Evolutionary conservation across 176 grass and related monocot species (phyloP).

Genomic region (Avena atlantica): DNA sequence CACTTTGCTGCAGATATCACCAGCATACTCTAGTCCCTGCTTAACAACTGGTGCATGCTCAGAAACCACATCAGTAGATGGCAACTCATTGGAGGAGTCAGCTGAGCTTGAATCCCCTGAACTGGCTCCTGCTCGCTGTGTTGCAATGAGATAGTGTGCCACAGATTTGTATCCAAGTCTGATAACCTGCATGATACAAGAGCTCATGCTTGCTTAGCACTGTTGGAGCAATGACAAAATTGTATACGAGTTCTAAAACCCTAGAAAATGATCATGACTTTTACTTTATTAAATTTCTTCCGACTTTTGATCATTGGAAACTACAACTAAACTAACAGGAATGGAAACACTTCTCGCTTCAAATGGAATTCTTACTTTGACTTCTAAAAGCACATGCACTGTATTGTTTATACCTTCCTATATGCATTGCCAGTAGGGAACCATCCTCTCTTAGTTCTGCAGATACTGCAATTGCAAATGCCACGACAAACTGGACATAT

Average conservation of each 20-base stretch:
- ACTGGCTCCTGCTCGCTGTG: constrained; percentile 41
- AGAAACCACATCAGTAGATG: constrained; percentile 28
- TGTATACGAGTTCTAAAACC: not conserved
- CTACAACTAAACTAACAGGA: constrained; percentile 7
- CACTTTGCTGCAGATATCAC: constrained; percentile 40
- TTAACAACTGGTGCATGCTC: constrained; percentile 33
- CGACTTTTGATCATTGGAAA: not conserved
- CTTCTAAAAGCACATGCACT: not conserved
- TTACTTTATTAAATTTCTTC: not conserved
- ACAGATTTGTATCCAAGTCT: constrained; percentile 86
- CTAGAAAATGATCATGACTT: constrained; percentile 3
- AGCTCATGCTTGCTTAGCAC: not conserved
- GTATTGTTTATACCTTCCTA: constrained; percentile 62
- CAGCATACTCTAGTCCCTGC: constrained; percentile 22
- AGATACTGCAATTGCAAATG: constrained; percentile 95
- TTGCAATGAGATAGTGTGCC: constrained; percentile 88
- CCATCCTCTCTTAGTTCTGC: constrained; percentile 96
- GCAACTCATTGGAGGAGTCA: constrained; percentile 38
- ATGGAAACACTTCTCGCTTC: not conserved
- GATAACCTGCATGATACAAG: constrained; percentile 50
- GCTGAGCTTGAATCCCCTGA: constrained; percentile 38
- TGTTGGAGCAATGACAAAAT: not conserved
- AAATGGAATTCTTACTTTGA: not conserved
- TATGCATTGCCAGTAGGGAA: constrained; percentile 69
- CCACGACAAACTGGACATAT: constrained; percentile 85